Conservation (phyloP, 495 filamentous ascomycete genomes). For the Diplogelasinospora grovesii region DNA sequence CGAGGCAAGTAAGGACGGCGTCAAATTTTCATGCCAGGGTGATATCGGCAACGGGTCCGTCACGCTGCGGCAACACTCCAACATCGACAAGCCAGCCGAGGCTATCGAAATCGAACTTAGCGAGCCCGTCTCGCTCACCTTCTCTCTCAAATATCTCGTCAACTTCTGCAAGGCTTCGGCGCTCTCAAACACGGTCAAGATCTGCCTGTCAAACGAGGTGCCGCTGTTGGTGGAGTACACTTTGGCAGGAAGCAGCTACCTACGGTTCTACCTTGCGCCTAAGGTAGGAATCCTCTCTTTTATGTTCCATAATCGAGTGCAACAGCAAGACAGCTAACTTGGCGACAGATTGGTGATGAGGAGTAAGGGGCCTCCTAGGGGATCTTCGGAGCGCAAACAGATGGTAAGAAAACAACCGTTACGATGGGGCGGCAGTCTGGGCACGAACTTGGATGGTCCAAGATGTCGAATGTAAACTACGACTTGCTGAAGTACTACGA, state of each 20-base stretch:
- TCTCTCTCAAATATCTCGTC: constrained; percentile 98
- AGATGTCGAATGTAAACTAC: too few species aligned
- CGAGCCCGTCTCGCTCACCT: constrained; percentile 91
- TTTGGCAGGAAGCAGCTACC: constrained; percentile 72
- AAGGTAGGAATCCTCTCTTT: constrained; percentile 61
- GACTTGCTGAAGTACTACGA: too few species aligned
- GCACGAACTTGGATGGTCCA: too few species aligned
- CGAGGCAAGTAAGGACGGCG: constrained; percentile 92
- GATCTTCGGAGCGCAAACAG: too few species aligned
- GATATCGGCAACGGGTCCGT: constrained; percentile 95
- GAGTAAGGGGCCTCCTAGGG: constrained; percentile 69
- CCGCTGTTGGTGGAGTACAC: constrained; percentile 91
- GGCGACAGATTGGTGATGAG: constrained; percentile 76
- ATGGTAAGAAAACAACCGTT: too few species aligned
- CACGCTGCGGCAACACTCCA: constrained; percentile 80
- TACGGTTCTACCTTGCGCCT: constrained; percentile 95
- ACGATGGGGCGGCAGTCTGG: too few species aligned
- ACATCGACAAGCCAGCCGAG: constrained; percentile 82
- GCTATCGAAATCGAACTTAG: constrained; percentile 84
- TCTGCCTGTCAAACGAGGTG: constrained; percentile 93
- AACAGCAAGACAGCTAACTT: constrained; percentile 4
- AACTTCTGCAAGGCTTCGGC: constrained; percentile 98
- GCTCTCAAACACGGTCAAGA: constrained; percentile 73
- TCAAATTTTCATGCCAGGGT: constrained; percentile 90
- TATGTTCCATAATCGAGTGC: background rate